Conservation (phyloP, 345 rosid species). For the Hibiscus tridactylites region DNA sequence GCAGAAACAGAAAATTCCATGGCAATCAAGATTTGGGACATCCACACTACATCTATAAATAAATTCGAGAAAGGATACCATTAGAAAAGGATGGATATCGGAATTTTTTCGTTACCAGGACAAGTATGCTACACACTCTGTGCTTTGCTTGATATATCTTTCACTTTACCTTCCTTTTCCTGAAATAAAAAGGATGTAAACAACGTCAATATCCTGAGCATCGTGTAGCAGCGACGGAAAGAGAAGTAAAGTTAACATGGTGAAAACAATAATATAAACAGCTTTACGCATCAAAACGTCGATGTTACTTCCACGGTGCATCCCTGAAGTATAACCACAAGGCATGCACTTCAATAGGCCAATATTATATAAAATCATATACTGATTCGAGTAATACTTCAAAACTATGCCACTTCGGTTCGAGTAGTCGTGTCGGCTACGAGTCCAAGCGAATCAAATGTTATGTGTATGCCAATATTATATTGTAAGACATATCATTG, state of each 20-base stretch:
- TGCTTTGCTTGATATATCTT: constrained; percentile 39
- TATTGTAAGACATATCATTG: background rate
- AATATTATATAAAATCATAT: background rate
- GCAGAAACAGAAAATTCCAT: constrained; percentile 10
- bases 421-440: background rate
- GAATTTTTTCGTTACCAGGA: constrained; percentile 8
- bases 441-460: background rate
- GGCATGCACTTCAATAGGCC: background rate
- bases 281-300: background rate
- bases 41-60: background rate
- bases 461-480: background rate
- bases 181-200: constrained; percentile 13
- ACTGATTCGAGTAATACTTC: too few species aligned
- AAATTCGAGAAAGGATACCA: background rate
- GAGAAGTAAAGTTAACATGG: background rate
- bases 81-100: background rate
- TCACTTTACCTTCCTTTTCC: constrained; percentile 43
- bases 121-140: constrained; percentile 35
- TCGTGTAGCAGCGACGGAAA: background rate
- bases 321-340: background rate
- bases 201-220: background rate
- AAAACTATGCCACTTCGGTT: too few species aligned
- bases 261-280: background rate
- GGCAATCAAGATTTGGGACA: background rate
- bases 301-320: background rate